These are phyloP conservation scores for Dothideomycetes sp. DNA, from an alignment of 2,329 filamentous ascomycete species.

Conservation along the genomic window DNA sequence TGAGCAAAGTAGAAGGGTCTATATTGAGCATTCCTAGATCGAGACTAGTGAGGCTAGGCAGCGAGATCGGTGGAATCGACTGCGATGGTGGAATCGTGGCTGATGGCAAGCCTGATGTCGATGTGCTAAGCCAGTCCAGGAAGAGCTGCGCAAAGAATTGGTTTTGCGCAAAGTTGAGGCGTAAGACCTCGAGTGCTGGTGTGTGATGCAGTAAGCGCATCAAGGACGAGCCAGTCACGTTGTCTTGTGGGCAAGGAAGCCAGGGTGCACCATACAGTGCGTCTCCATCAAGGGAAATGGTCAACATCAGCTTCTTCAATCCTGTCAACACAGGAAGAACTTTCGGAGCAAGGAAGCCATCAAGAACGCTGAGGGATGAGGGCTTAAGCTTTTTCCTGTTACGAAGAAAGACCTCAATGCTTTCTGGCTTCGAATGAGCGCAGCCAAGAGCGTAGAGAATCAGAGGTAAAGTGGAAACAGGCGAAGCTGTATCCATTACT, in stretches of 20 bases:
- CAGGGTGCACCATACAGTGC: neutral
- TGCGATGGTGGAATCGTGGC: constrained; percentile 1
- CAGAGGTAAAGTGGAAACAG: constrained; percentile 12
- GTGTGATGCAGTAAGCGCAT: constrained; percentile 13
- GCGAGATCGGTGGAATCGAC: constrained; percentile 6
- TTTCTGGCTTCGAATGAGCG: constrained; percentile 10
- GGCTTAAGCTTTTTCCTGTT: constrained; percentile 1
- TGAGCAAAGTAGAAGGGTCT: constrained; percentile 5
- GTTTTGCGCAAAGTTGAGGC: constrained; percentile 15
- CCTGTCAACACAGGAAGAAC: constrained; percentile 10
- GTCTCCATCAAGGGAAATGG: constrained; percentile 2
- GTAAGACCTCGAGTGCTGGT: constrained; percentile 11
- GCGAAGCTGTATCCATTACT: neutral
- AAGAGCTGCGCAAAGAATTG: constrained; percentile 5
- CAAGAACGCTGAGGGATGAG: constrained; percentile 10
- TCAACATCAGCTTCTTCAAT: constrained; percentile 14
- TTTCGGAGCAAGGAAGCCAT: constrained; percentile 4
- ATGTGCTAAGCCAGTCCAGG: constrained; percentile 3
- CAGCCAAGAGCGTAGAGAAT: constrained; percentile 13
- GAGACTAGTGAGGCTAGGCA: constrained; percentile 10
- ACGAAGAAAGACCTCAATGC: constrained; percentile 18
- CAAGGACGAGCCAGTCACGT: neutral
- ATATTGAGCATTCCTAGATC: constrained; percentile 13
- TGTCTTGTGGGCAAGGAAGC: neutral
- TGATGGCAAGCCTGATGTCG: neutral